Percentiles rank a stretch among this genome's conserved stretches.
phyloP scores from a whole-genome alignment of 345 rosid genomes.

The Eucalyptus sp. region DNA sequence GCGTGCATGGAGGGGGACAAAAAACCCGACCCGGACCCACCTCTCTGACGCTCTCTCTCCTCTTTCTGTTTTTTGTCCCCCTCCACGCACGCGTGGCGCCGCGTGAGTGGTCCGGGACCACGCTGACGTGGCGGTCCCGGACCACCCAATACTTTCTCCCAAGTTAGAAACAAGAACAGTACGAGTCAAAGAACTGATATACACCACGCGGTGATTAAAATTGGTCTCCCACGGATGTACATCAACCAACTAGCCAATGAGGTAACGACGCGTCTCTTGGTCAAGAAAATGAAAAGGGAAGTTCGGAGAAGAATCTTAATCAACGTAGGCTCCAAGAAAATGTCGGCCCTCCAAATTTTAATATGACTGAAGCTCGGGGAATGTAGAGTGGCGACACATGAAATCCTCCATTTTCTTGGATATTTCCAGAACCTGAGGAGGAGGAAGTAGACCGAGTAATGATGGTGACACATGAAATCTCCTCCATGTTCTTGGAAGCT shows the following conservation, averaged over 20 bases:
- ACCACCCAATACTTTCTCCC: too few relatives aligned
- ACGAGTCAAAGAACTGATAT: background rate
- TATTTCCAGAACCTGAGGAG: background rate
- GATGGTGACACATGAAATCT: background rate
- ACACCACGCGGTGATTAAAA: background rate
- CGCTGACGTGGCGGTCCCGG: too few relatives aligned
- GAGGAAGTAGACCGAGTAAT: background rate
- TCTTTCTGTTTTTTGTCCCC: too few relatives aligned
- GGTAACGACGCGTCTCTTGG: background rate
- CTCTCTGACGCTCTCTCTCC: too few relatives aligned
- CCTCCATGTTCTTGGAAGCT: background rate
- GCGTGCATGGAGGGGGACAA: too few relatives aligned
- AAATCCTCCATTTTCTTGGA: background rate
- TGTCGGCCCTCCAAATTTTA: background rate
- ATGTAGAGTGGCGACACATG: background rate
- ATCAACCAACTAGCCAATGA: background rate
- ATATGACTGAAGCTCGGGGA: background rate
- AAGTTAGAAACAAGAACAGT: background rate
- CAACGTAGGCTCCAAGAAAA: background rate
- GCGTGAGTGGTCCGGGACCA: too few relatives aligned
- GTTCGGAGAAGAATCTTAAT: background rate
- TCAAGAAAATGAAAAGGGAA: background rate
- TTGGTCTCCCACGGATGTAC: background rate
- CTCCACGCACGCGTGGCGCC: too few relatives aligned
- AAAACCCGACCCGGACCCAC: too few relatives aligned